Evolutionary conservation across 306 rosid species (phyloP), one percentile per base, ranked within the genome.

Genomic region (Nissolia schottii): DNA sequence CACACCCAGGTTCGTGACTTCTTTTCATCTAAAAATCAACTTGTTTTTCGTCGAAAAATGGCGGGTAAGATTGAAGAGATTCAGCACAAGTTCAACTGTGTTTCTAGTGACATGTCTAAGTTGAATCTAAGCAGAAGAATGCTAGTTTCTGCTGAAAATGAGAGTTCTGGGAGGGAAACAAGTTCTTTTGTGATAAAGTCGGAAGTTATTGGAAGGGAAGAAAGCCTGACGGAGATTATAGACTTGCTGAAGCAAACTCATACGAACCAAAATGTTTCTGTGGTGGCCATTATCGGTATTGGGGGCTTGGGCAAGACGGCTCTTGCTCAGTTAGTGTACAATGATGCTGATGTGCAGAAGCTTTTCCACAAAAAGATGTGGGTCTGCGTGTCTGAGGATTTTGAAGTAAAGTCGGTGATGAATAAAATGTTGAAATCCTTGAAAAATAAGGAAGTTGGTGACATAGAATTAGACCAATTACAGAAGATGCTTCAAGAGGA

Each of bases 251-350:
- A 14, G 40, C 24, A 35, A 18, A 35, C 35, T 3, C 11, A 2
- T 20, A 22, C 32, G 5, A 25, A 7, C 6, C n/a, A 54, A 37
- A 70, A 54, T 70, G 64, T 54, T 37, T 23, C 64, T 18, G 2
- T 70, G 2, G 15, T 54, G 53, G 12, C 62, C 27, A 25, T 64
- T 41, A 56, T 64, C 25, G 71, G 71, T 43, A 64, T 64, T 64
- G 71, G 71, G 56, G 75, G 75, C 5, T 38, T 55, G 25, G 75
- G 66, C 5, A 70, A 70, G 37, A 70, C 75, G 2, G 23, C 75
- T 20, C 43, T 70, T n/a, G 56, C 66, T 54, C 75, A 24, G 16
- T 11, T 70, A 5, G 8, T 53, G 0, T 69, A 67, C 20, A 67
- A 67, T n/a, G n/a, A n/a, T 46, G 15, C 35, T 16, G 4, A 15